Evolutionary conservation across 2,329 filamentous ascomycete genomes (phyloP), one percentile per base, ranked within the genome.

Genomic region (Coleophoma eucalyptorum): DNA sequence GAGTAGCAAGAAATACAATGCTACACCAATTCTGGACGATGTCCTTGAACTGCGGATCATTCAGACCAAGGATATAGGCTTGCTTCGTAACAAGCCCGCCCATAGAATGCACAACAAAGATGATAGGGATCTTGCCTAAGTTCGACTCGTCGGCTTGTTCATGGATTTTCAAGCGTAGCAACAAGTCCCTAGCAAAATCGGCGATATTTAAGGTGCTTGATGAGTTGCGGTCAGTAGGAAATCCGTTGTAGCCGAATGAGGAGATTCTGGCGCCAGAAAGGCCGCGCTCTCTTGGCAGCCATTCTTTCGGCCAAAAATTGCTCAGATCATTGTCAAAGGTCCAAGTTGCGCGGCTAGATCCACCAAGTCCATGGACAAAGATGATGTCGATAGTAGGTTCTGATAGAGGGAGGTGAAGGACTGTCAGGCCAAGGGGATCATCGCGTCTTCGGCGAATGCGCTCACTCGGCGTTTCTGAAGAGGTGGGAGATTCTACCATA

Each of bases 291-390:
- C 55, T 47, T 4, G 67, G 67, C 0, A 74, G 65, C 67, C 68
- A 75, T 31, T 59, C 48, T 50, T 66, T 55, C 1, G 72, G 72
- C 73, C 72, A 75, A 53, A 69, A 75, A 11, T 62, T 52, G 1
- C 50, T 46, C 0, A 57, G 60, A 43, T 69, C 59, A 2, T 56
- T 45, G 1, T 62, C 56, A 49, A 69, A 67, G 6, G 63, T 62
- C 72, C 73, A 76, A 51, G 72, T 73, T 50, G 68, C 67, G 2
- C 62, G 58, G 5, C 70, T 69, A 26, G 62, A 58, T 5, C 71
- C 70, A 3, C 68, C 67, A 4, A 73, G 62, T 5, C 70, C 70
- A 55, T 74, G 70, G 7, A 73, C 61, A 46, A 72, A 72, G 35
- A 70, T 58, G 2, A 73, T 55, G 41, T 73, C 68, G 5, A 69